These are phyloP conservation scores for Priceomyces haplophilus DNA, from an alignment of 805 yeast genomes.

Conservation along the genomic window DNA sequence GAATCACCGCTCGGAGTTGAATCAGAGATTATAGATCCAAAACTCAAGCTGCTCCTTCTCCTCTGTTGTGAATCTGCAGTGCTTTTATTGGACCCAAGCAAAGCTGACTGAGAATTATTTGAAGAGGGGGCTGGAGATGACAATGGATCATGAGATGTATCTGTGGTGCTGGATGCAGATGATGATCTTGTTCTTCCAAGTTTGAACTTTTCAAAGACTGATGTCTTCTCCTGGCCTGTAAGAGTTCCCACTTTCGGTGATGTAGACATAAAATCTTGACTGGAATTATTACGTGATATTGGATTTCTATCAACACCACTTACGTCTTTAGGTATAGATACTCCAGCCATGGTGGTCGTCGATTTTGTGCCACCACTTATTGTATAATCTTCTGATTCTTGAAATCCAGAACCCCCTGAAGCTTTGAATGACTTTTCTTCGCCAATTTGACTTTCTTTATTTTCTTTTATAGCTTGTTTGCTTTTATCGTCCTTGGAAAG, in stretches of 20 bases:
- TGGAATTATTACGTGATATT: not conserved
- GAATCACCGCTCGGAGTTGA: no score
- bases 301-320: not conserved
- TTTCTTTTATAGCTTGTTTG: not conserved
- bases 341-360: not conserved
- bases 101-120: slow-evolving; percentile 5
- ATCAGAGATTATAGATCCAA: slow-evolving; percentile 4
- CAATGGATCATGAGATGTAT: slow-evolving; percentile 1
- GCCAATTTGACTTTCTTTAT: not conserved
- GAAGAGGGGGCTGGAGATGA: slow-evolving; percentile 6
- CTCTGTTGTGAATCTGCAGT: slow-evolving; percentile 1
- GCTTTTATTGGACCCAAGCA: slow-evolving; percentile 3
- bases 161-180: slow-evolving; percentile 12
- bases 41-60: slow-evolving; percentile 13
- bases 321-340: not conserved
- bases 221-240: slow-evolving; percentile 9
- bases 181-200: slow-evolving; percentile 28
- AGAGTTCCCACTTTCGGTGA: not conserved
- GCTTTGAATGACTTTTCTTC: not conserved
- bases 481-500: not conserved
- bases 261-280: not conserved
- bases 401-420: not conserved
- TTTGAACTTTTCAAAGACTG: slow-evolving; percentile 23
- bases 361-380: not conserved
- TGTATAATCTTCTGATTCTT: not conserved